Conservation (phyloP, 192 early-diverging fungal genomes). For the Coemansia erecta region DNA sequence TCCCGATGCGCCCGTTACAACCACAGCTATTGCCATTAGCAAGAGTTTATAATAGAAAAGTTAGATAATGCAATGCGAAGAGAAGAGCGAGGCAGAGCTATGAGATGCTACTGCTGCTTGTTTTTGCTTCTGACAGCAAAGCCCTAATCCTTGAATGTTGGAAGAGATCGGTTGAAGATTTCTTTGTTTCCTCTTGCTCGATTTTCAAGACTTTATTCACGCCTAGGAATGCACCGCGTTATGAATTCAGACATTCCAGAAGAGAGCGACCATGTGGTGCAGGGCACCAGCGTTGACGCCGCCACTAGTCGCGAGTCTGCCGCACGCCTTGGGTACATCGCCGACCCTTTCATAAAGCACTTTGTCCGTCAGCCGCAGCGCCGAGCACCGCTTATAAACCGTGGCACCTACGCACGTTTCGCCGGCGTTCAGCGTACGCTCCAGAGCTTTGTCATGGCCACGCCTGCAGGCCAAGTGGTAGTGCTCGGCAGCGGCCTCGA, state of each 20-base stretch:
- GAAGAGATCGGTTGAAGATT: no score
- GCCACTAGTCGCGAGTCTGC: conserved; percentile 83
- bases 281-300: conserved; percentile 92
- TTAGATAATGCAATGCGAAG: background rate
- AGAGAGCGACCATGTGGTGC: conserved; percentile 70
- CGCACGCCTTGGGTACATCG: conserved; percentile 74
- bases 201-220: background rate
- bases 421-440: conserved; percentile 65
- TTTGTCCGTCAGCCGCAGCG: conserved; percentile 75
- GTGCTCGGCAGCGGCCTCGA: conserved; percentile 89
- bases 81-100: background rate
- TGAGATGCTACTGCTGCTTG: no score
- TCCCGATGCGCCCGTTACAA: conserved; percentile 81
- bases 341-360: conserved; percentile 75
- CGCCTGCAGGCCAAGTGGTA: conserved; percentile 62
- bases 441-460: conserved; percentile 57
- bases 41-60: background rate
- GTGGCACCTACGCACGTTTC: conserved; percentile 83
- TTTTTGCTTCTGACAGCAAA: background rate
- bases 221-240: background rate
- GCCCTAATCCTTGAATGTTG: no score
- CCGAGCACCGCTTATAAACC: conserved; percentile 89
- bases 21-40: conserved; percentile 53
- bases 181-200: background rate
- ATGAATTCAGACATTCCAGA: conserved; percentile 6